Evolutionary conservation across 2,329 filamentous ascomycete genomes (phyloP).

Genomic region (Neonectria punicea): DNA sequence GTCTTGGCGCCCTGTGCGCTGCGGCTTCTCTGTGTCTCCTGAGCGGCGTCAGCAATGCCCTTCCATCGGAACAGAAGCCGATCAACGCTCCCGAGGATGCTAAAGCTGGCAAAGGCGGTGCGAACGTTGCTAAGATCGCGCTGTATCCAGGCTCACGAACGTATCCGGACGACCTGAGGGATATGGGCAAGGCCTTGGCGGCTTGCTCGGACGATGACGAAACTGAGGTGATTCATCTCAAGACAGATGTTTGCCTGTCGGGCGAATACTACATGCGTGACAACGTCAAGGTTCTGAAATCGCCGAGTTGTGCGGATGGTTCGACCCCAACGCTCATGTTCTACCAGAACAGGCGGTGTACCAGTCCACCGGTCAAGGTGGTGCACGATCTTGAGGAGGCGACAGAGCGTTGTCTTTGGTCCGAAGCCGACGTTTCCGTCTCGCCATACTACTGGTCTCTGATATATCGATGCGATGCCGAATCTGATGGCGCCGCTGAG

Average conservation of each 20-base stretch:
- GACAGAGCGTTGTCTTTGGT: slow-evolving; percentile 5
- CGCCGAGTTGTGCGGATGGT: slow-evolving; percentile 5
- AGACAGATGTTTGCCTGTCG: slow-evolving; percentile 5
- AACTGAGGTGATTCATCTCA: slow-evolving; percentile 1
- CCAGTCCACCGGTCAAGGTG: background rate
- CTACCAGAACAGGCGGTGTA: slow-evolving; percentile 12
- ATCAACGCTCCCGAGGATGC: background rate
- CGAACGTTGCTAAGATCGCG: slow-evolving; percentile 1
- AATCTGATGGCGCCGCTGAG: background rate
- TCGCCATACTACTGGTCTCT: slow-evolving; percentile 18
- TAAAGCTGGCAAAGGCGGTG: background rate
- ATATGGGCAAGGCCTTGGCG: slow-evolving; percentile 6
- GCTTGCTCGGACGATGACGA: background rate
- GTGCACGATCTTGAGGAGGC: background rate
- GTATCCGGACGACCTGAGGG: slow-evolving; percentile 14
- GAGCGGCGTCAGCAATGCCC: background rate
- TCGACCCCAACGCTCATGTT: slow-evolving; percentile 1
- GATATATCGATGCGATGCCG: slow-evolving; percentile 11
- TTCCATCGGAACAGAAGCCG: slow-evolving; percentile 3
- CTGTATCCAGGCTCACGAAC: slow-evolving; percentile 13
- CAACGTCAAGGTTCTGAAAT: slow-evolving; percentile 7
- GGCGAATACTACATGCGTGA: slow-evolving; percentile 15
- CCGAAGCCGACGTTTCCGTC: slow-evolving; percentile 4
- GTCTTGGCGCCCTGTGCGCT: background rate
- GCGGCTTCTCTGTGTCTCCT: background rate